A percentile compares a stretch with the other conserved stretches of the same genome.
phyloP scores from a whole-genome alignment of 768 basidiomycete species.

The Tulasnella sp. region DNA sequence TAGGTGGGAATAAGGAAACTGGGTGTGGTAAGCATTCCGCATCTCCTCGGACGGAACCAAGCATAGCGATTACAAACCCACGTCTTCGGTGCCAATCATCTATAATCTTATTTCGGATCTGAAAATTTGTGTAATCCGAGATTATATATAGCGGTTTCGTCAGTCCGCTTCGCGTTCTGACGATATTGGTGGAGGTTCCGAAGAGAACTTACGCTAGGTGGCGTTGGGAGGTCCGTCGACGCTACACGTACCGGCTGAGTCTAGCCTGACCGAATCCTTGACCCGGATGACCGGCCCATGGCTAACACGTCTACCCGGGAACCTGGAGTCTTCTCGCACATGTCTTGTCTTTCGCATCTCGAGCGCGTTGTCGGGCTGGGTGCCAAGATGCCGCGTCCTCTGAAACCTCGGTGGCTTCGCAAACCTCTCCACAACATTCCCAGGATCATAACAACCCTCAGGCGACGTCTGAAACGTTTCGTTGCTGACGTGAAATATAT shows the following conservation, averaged over 20 bases:
- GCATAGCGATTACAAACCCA: neutral
- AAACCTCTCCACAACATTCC: neutral
- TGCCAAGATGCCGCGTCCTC: neutral
- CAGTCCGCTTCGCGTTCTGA: neutral
- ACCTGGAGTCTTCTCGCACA: neutral
- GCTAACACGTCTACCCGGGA: neutral
- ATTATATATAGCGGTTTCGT: neutral
- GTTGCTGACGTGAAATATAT: neutral
- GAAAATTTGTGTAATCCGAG: neutral
- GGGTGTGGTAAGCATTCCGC: neutral
- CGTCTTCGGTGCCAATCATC: neutral
- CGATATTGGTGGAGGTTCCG: neutral
- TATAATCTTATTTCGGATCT: slow-evolving; percentile 5
- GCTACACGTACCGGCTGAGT: too few species aligned
- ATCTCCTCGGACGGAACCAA: slow-evolving; percentile 6
- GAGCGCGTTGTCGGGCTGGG: neutral
- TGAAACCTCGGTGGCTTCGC: neutral
- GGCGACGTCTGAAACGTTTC: neutral
- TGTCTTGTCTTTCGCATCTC: neutral
- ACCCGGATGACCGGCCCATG: neutral
- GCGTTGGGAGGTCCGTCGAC: neutral
- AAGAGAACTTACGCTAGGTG: neutral
- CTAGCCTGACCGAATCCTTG: too few species aligned
- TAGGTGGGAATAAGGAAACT: neutral
- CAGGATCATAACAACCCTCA: neutral